Evolutionary conservation across 2,329 filamentous ascomycete species (phyloP).

Genomic region (Trichophyton schoenleinii): DNA sequence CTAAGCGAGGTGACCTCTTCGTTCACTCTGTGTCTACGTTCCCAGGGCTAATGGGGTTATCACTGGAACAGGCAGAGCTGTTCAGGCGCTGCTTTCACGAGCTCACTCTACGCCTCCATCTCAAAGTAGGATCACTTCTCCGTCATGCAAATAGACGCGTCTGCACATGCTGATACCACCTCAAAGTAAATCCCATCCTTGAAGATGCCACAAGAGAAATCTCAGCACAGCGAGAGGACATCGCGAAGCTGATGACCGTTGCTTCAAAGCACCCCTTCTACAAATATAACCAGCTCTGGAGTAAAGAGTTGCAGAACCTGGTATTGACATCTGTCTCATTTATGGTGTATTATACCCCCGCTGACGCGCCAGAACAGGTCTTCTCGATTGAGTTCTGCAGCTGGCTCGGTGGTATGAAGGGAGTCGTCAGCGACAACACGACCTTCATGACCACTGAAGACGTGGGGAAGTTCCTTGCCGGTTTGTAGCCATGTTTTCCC

Average conservation of each 20-base stretch:
- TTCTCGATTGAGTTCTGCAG: constrained; percentile 50
- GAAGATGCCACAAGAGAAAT: constrained; percentile 58
- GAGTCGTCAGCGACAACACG: constrained; percentile 43
- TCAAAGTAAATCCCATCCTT: constrained; percentile 54
- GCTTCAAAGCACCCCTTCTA: constrained; percentile 90
- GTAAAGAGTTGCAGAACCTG: constrained; percentile 67
- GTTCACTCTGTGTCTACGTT: background rate
- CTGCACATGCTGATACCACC: background rate
- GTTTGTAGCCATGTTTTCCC: constrained; percentile 35
- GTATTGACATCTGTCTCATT: constrained; percentile 33
- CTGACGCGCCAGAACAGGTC: constrained; percentile 30
- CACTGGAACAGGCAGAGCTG: constrained; percentile 49
- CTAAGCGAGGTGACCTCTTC: constrained; percentile 50
- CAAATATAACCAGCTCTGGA: constrained; percentile 91
- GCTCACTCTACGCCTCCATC: constrained; percentile 73
- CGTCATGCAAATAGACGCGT: background rate
- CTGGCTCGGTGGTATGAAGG: constrained; percentile 65
- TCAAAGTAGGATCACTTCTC: constrained; percentile 39
- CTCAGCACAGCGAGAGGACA: constrained; percentile 55
- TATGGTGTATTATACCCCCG: constrained; percentile 10
- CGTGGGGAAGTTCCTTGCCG: constrained; percentile 62
- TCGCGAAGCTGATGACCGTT: constrained; percentile 56
- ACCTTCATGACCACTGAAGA: constrained; percentile 79
- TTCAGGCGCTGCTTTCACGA: constrained; percentile 71
- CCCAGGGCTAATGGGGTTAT: background rate